phyloP scores from a whole-genome alignment of 805 yeast genomes.

The Wickerhamomyces bisporus region DNA sequence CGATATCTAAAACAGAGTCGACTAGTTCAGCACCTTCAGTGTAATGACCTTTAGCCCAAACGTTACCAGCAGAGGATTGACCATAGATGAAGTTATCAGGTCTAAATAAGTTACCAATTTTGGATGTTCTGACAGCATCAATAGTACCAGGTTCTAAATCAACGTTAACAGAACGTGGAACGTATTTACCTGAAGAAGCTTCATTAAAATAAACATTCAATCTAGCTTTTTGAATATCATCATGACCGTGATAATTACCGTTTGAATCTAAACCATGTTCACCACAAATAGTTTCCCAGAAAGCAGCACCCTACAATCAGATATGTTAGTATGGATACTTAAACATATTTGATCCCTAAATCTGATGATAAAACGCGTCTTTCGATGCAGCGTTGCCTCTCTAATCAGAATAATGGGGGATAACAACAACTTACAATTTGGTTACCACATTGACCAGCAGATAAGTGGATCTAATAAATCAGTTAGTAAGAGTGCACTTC shows the following conservation, averaged over 20 bases:
- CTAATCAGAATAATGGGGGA: no score
- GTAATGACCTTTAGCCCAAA: slow-evolving; percentile 98
- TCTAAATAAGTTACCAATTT: slow-evolving; percentile 87
- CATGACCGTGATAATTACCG: slow-evolving; percentile 64
- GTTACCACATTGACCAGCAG: slow-evolving; percentile 99
- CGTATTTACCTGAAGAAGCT: slow-evolving; percentile 94
- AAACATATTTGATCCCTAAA: not conserved
- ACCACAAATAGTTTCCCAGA: slow-evolving; percentile 89
- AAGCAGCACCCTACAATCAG: slow-evolving; percentile 68
- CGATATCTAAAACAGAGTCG: slow-evolving; percentile 91
- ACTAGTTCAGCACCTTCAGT: slow-evolving; percentile 94
- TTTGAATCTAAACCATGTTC: slow-evolving; percentile 77
- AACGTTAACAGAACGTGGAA: slow-evolving; percentile 95
- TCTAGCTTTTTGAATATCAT: slow-evolving; percentile 72
- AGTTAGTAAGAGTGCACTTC: slow-evolving; percentile 18
- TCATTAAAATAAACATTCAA: slow-evolving; percentile 94
- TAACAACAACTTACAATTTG: slow-evolving; percentile 63
- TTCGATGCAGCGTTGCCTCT: no score
- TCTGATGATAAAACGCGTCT: not conserved
- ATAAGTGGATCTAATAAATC: slow-evolving; percentile 69
- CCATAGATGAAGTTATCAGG: slow-evolving; percentile 97
- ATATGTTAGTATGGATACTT: slow-evolving; percentile 5
- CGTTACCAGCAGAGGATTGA: slow-evolving; percentile 98
- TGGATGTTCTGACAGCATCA: slow-evolving; percentile 94
- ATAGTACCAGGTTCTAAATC: slow-evolving; percentile 97